phyloP scores from a whole-genome alignment of 768 basidiomycete species.

The Boletus subcaerulescens region DNA sequence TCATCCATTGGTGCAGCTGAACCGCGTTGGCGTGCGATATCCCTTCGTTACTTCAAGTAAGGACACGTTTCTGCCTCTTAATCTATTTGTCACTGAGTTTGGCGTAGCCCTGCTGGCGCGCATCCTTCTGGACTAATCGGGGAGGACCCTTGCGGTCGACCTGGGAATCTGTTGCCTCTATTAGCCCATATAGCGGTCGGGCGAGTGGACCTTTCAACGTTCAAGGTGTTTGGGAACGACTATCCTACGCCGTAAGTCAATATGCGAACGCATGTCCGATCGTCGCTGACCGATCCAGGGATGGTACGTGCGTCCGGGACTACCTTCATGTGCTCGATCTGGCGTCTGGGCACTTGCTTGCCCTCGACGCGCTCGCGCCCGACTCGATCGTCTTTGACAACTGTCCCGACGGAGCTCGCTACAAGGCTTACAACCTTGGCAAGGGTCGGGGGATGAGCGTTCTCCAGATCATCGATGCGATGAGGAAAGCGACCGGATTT shows the following conservation, averaged over 20 bases:
- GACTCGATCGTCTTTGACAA: constrained; percentile 57
- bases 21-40: constrained; percentile 75
- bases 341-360: constrained; percentile 89
- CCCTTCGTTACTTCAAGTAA: constrained; percentile 96
- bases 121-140: constrained; percentile 95
- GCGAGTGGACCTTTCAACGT: constrained; percentile 62
- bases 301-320: constrained; percentile 98
- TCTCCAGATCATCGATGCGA: constrained; percentile 90
- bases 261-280: no score
- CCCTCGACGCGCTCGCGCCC: constrained; percentile 75
- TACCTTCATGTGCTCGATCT: constrained; percentile 93
- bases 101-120: constrained; percentile 87
- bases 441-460: constrained; percentile 91
- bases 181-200: constrained; percentile 95
- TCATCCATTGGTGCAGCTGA: constrained; percentile 50
- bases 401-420: constrained; percentile 54
- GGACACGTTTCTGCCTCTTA: constrained; percentile 15
- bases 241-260: constrained; percentile 83
- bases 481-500: constrained; percentile 87
- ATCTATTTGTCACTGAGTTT: constrained; percentile 3
- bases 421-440: constrained; percentile 96
- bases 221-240: constrained; percentile 94
- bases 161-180: constrained; percentile 90
- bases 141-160: constrained; percentile 94
- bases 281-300: constrained; percentile 42